A percentile compares a stretch with the other conserved stretches of the same genome.
These are phyloP conservation scores for Musa troglodytarum DNA, from an alignment of 176 grass and related monocot genomes.

Conservation along the genomic window DNA sequence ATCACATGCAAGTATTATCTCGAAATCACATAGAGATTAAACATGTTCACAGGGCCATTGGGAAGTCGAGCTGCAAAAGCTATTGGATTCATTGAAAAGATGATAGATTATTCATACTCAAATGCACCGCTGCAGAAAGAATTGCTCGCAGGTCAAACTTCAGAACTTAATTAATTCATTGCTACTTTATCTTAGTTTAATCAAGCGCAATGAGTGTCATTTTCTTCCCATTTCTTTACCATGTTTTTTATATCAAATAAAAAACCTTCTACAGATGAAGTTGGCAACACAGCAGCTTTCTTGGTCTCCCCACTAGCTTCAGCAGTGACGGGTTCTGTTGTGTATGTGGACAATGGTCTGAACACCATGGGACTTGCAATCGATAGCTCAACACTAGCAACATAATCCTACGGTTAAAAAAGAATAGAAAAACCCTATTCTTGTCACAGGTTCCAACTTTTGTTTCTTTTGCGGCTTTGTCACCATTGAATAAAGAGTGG, in stretches of 20 bases:
- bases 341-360: slow-evolving; percentile 87
- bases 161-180: not conserved
- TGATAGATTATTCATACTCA: slow-evolving; percentile 70
- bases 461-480: not conserved
- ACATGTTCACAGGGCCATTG: slow-evolving; percentile 44
- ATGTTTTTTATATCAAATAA: not conserved
- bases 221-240: not conserved
- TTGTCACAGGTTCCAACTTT: too few relatives aligned
- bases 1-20: not conserved
- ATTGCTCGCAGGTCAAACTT: slow-evolving; percentile 47
- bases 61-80: slow-evolving; percentile 85
- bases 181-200: not conserved
- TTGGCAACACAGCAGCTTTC: slow-evolving; percentile 71
- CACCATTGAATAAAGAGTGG: not conserved
- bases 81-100: slow-evolving; percentile 87
- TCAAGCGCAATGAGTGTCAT: too few relatives aligned
- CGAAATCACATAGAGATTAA: not conserved
- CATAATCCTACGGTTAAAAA: not conserved
- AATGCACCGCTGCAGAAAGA: slow-evolving; percentile 89
- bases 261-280: slow-evolving; percentile 50
- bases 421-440: not conserved
- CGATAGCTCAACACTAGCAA: slow-evolving; percentile 47
- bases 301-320: slow-evolving; percentile 68
- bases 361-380: slow-evolving; percentile 69
- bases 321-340: slow-evolving; percentile 64